Evolutionary conservation across 2,329 filamentous ascomycete genomes (phyloP), one percentile per base, ranked within the genome.

Genomic region (Cordyceps cateniannulata): DNA sequence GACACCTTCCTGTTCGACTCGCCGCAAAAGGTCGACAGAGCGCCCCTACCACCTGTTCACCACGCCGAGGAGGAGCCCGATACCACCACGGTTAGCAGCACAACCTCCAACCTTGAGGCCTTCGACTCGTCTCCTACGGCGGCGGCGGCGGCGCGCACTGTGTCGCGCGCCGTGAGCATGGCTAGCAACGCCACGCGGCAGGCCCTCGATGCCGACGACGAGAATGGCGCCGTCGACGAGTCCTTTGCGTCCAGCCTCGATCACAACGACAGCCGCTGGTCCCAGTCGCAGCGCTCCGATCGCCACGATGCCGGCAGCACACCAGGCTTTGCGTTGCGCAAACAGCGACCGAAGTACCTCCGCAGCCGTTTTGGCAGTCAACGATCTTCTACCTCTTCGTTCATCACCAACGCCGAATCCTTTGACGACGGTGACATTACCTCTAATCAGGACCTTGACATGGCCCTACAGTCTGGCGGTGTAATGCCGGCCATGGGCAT

Each of bases 401-500:
- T 84, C 45, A 69, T 76, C n/a, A 80, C 80, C 18, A 83, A 81
- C 55, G 70, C 77, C 2, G 81, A 83, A n/a, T 75, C 75, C 5
- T 72, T 79, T 49, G 82, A 85, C 40, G 85, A 84, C n/a, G 93
- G 87, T 69, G 91, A 96, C 65, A 82, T 81, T 4, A 92, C 89
- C 5, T 77, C 91, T 20, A 88, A 79, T 7, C 69, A 79, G 10
- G 79, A 88, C 7, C 85, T 86, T 9, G 92, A 96, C 71, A 95
- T 88, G 73, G 89, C 90, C 25, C 77, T 96, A 40, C 90, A 96
- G 68, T 90, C 90, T 2, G 91, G 90, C 20, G 90, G 91, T 27
- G 89, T 90, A 14, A 78, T 85, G 5, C 85, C 90, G 1, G 77
- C 79, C 1, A 69, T 76, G 63, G 81, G 78, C 9, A 73, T 79